A percentile compares a stretch with the other conserved stretches of the same genome.
Conservation (phyloP, 768 basidiomycete genomes). For the Suillus discolor region DNA sequence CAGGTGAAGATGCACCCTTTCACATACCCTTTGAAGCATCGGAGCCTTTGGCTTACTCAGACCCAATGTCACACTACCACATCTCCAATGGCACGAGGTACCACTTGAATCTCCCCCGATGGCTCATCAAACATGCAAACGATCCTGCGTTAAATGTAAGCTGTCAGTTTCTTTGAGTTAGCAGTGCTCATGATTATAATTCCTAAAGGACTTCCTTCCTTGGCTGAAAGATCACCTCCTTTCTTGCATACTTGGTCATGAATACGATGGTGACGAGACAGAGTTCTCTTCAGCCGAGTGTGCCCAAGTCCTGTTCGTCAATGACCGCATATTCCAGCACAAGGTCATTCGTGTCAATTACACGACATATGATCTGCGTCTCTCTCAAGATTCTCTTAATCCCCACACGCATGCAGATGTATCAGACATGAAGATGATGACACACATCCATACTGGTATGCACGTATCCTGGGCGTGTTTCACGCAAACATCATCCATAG, state of each 20-base stretch:
- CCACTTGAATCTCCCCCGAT: neutral
- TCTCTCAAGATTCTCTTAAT: conserved; percentile 42
- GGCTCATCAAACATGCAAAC: neutral
- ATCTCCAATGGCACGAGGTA: neutral
- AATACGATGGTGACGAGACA: conserved; percentile 14
- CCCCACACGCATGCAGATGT: conserved; percentile 12
- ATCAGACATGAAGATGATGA: conserved; percentile 19
- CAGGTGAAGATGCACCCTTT: no score
- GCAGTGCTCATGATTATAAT: no score
- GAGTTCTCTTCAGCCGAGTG: conserved; percentile 22
- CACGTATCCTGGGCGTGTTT: conserved; percentile 15
- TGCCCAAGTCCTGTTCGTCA: no score
- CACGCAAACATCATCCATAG: conserved; percentile 14
- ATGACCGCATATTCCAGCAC: no score
- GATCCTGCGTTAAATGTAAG: neutral
- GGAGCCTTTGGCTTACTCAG: neutral
- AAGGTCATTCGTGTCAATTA: no score
- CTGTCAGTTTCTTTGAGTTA: no score
- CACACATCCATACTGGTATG: conserved; percentile 43
- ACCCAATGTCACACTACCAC: neutral
- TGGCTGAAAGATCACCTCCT: conserved; percentile 16
- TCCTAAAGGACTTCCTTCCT: conserved; percentile 23
- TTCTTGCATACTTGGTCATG: neutral
- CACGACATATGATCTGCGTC: conserved; percentile 26
- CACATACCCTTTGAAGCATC: neutral